Evolutionary conservation across 2,329 filamentous ascomycete species (phyloP).

Genomic region (Aspergillus costaricaensis): DNA sequence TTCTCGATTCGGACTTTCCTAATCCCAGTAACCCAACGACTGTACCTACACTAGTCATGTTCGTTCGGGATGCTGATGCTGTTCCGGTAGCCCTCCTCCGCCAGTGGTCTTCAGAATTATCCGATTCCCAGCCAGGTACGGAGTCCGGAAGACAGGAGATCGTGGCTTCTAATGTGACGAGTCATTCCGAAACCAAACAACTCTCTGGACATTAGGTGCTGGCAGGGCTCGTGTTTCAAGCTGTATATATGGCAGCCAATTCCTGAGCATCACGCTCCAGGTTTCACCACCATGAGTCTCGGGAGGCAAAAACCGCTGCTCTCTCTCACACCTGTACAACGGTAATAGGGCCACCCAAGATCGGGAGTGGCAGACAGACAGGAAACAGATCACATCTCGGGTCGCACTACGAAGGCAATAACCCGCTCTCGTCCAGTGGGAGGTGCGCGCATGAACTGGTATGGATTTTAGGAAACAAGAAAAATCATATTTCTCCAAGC

Average conservation of each 20-base stretch:
- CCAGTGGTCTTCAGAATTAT: not conserved
- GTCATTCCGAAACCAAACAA: not conserved
- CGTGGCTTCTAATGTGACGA: constrained; percentile 1
- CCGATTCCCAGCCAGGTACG: not conserved
- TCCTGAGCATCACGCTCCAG: not conserved
- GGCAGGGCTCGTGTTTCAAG: constrained; percentile 6
- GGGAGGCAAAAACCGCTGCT: not conserved
- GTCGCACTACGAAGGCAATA: constrained; percentile 13
- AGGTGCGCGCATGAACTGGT: not conserved
- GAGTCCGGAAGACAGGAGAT: not conserved
- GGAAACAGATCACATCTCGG: constrained; percentile 20
- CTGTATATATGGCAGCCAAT: constrained; percentile 8
- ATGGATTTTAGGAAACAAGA: not conserved
- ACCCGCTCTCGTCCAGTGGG: not conserved
- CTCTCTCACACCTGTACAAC: constrained; percentile 16
- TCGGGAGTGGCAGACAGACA: constrained; percentile 7
- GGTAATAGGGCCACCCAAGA: constrained; percentile 12
- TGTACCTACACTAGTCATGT: constrained; percentile 7
- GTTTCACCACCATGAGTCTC: constrained; percentile 8
- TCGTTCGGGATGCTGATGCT: constrained; percentile 6
- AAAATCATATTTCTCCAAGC: not conserved
- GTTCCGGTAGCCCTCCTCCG: not conserved
- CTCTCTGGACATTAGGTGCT: not conserved
- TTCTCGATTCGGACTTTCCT: not conserved
- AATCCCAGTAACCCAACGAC: not conserved